Evolutionary conservation across 345 rosid genomes (phyloP), one percentile per base, ranked within the genome.

Genomic region (Alliaria petiolata): DNA sequence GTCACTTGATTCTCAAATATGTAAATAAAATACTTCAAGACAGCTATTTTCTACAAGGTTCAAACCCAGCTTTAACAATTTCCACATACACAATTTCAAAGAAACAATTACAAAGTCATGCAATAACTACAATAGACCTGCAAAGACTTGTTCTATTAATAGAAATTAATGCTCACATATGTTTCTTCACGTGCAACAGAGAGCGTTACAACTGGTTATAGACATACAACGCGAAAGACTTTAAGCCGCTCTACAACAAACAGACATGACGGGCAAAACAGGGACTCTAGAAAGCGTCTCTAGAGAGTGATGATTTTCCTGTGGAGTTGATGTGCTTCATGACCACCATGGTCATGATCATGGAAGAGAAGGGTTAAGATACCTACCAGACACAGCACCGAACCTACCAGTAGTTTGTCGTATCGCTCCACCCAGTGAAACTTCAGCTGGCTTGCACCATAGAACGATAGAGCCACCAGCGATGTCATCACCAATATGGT

Each of bases 371-470:
- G 97, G 3, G 97, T 95, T 71, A 92, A 77, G 65, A 92, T 74
- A 53, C 99, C 99, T 31, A 95, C 99, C 83, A 90, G 77, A 71
- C 98, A 95, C 35, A 95, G 81, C 61, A 90, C 99, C 0, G 92
- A 92, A 67, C 99, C 99, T 40, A 95, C 96, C 14, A 95, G 90
- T 66, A 92, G 91, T 69, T 95, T 95, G 89, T 95, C 99, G 26
- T 90, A 92, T 26, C 85, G 84, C 77, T 95, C 98, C 78, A 91
- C 96, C 99, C 99, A 95, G 58, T 87, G 98, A 72, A 95, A 95
- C 78, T 95, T 95, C 25, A 95, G 80, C 83, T 95, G 96, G 80
- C 99, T 88, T 17, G 99, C 99, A 63, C 99, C 99, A 11, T 92
- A 95, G 84, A 89, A 95, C 1, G 99, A 91, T 53, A 92, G 80